phyloP scores from a whole-genome alignment of 441 rosid genomes.

The Erodium chrysanthum region DNA sequence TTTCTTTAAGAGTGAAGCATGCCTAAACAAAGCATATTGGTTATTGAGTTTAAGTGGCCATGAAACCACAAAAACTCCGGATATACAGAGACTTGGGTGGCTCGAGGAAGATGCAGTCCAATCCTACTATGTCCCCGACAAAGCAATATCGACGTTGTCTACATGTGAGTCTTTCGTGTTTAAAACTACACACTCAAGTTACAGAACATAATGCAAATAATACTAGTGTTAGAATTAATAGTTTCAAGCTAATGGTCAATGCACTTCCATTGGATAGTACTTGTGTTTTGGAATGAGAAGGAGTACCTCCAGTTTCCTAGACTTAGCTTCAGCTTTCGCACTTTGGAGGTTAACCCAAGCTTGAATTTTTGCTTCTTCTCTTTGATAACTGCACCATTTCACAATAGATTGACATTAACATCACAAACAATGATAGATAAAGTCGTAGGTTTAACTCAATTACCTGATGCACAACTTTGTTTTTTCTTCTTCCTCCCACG shows the following conservation, averaged over 20 bases:
- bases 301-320: constrained; percentile 79
- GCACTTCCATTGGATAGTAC: no score
- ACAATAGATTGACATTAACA: not conserved
- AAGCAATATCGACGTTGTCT: not conserved
- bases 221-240: not conserved
- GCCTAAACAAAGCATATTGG: constrained; percentile 9
- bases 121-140: no score
- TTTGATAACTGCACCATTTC: constrained; percentile 48
- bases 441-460: not conserved
- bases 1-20: constrained; percentile 19
- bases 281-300: no score
- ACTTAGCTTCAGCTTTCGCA: constrained; percentile 93
- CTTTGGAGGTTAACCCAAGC: constrained; percentile 90
- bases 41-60: no score
- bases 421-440: not conserved
- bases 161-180: not conserved
- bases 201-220: not conserved
- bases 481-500: constrained; percentile 23
- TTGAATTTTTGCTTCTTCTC: constrained; percentile 86
- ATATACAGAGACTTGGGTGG: not conserved
- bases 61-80: not conserved
- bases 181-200: not conserved
- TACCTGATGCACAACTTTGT: constrained; percentile 70
- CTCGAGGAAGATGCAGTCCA: not conserved
- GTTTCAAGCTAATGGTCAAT: no score